Conservation (phyloP, 1,284 basidiomycete genomes). For the Ustilago trichophora region DNA sequence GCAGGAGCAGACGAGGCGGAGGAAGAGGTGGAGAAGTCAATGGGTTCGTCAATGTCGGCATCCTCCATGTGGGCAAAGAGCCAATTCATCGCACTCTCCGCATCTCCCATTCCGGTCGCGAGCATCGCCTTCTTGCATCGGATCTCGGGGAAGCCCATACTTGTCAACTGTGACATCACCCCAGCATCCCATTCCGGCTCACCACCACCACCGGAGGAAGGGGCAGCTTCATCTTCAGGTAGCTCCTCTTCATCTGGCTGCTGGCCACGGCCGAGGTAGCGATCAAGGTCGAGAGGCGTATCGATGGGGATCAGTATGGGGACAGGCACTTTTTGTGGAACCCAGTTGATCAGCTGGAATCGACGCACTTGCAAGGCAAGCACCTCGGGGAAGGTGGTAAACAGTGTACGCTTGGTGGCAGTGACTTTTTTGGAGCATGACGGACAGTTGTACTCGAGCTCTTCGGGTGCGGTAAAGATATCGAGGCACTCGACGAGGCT, state of each 20-base stretch:
- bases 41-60: conserved; percentile 85
- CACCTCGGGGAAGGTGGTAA: conserved; percentile 87
- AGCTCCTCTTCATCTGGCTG: conserved; percentile 79
- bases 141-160: conserved; percentile 62
- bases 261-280: conserved; percentile 78
- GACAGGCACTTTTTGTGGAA: conserved; percentile 92
- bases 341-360: conserved; percentile 96
- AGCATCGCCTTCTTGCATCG: conserved; percentile 73
- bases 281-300: conserved; percentile 73
- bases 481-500: conserved; percentile 77
- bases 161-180: conserved; percentile 56
- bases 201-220: neutral
- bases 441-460: conserved; percentile 77
- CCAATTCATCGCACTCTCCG: conserved; percentile 93
- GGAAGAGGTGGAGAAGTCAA: conserved; percentile 67
- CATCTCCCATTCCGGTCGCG: conserved; percentile 78
- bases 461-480: conserved; percentile 75
- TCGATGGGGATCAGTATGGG: conserved; percentile 78
- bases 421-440: conserved; percentile 74
- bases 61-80: conserved; percentile 94
- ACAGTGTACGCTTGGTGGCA: conserved; percentile 76
- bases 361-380: conserved; percentile 91
- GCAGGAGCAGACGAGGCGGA: conserved; percentile 16
- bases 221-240: conserved; percentile 70
- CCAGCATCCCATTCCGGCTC: conserved; percentile 49